phyloP scores from a whole-genome alignment of 371 early-diverging fungal species.

The Dinochytrium kinnereticum region DNA sequence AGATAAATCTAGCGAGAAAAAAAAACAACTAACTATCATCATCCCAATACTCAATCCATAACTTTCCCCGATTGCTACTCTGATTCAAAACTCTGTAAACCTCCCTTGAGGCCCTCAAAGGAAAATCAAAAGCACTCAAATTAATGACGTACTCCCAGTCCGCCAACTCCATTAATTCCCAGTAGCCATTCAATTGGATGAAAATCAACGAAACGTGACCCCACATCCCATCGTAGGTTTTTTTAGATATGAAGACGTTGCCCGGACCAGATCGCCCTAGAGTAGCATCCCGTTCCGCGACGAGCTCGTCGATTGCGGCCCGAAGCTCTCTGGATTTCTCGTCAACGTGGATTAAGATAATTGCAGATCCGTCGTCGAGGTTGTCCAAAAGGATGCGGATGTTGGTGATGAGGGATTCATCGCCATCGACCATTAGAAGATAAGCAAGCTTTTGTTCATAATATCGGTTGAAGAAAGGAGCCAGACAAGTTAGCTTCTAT shows the following conservation, averaged over 20 bases:
- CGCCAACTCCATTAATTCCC: constrained; percentile 37
- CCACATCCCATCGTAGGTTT: constrained; percentile 29
- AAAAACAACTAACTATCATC: constrained; percentile 24
- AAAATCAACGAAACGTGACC: constrained; percentile 37
- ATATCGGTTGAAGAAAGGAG: background rate
- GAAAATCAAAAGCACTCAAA: constrained; percentile 36
- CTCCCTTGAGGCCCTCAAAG: constrained; percentile 24
- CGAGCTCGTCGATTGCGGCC: background rate
- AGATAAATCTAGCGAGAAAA: no score
- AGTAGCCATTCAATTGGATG: constrained; percentile 34
- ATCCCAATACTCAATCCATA: constrained; percentile 34
- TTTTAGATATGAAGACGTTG: constrained; percentile 24
- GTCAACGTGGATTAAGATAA: constrained; percentile 41
- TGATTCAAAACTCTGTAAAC: constrained; percentile 26
- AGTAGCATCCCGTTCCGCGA: constrained; percentile 1
- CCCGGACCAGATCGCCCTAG: constrained; percentile 10
- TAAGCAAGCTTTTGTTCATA: constrained; percentile 24
- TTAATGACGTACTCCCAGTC: constrained; percentile 43
- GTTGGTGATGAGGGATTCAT: constrained; percentile 23
- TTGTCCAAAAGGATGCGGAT: constrained; percentile 24
- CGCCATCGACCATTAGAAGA: constrained; percentile 34
- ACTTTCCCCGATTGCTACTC: constrained; percentile 16
- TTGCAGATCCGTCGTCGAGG: constrained; percentile 34
- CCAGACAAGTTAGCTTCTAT: background rate
- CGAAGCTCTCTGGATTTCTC: constrained; percentile 12